These are phyloP conservation scores for Pseudogymnoascus sp. DNA, from an alignment of 2,329 filamentous ascomycete species.

Conservation along the genomic window DNA sequence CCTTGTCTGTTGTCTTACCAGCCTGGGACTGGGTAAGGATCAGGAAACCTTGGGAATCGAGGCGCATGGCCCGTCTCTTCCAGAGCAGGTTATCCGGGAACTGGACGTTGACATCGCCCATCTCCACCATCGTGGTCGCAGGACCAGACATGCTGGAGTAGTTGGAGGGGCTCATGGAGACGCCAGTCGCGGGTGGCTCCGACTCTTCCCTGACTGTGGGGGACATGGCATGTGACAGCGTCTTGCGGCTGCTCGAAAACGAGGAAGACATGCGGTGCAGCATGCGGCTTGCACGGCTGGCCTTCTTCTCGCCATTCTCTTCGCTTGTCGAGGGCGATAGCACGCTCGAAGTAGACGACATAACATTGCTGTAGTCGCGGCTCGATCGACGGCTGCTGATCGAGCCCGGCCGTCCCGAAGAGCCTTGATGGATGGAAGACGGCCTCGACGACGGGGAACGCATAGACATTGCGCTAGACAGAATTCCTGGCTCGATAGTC, in stretches of 20 bases:
- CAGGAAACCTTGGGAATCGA: constrained; percentile 77
- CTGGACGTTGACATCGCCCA: constrained; percentile 87
- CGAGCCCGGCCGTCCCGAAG: constrained; percentile 47
- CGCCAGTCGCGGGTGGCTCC: constrained; percentile 20
- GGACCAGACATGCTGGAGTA: constrained; percentile 37
- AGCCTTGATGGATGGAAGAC: constrained; percentile 39
- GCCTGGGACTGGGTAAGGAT: constrained; percentile 61
- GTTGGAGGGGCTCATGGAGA: constrained; percentile 18
- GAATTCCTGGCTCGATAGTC: constrained; percentile 35
- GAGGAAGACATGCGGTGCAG: constrained; percentile 60
- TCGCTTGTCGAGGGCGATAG: constrained; percentile 36
- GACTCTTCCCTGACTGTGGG: constrained; percentile 33
- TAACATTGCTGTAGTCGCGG: constrained; percentile 20
- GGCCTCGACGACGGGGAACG: constrained; percentile 39
- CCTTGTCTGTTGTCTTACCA: constrained; percentile 32
- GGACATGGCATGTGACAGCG: constrained; percentile 28
- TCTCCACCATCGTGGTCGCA: constrained; percentile 20
- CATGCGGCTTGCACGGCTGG: constrained; percentile 38
- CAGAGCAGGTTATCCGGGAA: constrained; percentile 93
- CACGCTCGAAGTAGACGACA: constrained; percentile 33
- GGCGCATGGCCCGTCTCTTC: constrained; percentile 84
- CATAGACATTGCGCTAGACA: constrained; percentile 27
- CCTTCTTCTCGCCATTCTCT: constrained; percentile 48
- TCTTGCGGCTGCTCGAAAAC: constrained; percentile 36
- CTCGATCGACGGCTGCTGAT: constrained; percentile 49